Base-by-base conservation (phyloP, 805 yeast species). In the Candida peoriensis region DNA sequence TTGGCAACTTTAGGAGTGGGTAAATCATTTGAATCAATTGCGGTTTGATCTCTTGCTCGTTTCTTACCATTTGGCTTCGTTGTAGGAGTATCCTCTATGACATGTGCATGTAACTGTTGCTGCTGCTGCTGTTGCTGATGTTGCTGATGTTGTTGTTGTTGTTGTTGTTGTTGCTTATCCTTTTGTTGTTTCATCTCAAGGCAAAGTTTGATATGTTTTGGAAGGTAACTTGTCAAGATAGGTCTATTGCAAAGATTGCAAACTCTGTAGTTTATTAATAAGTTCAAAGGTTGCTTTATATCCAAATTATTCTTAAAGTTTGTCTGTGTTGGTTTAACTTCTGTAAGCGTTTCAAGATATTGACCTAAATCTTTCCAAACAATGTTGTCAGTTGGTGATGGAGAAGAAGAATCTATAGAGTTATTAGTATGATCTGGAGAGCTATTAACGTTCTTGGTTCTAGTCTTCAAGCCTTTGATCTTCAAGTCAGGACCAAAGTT, bases 231-330 rank as follows among this genome's bases (percentile, higher is more conserved):
- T 22, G 57, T 62, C 16, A 70, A 45, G 2, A 72, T 57, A 2
- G 78, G 78, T 34, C 65, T 58, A 28, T 60, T 60, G 46, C 78
- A 72, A 32, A 54, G 53, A 33, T 66, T 70, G 48, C 78, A 72
- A 31, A 69, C 63, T 25, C 72, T 53, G 42, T 72, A 72, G 20
- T 60, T 60, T 5, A 69, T 30, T 1, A 66, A 63, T 10, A 56
- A 55, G 11, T 49, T 49, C 16, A 72, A 50, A 4, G 74, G 74
- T 31, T 56, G 57, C 6, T 40, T 40, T 8, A 42, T 36, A 9
- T 42, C 39, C 5, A 50, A 26, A 17, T 45, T 43, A 36, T 50
- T 44, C 38, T 49, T 51, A 33, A 46, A 45, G 13, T 32, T 36
- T 8, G 50, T 38, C 2, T 38, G 21, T 4, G 30, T 29, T 4